Conservation (phyloP, 2,329 filamentous ascomycete species). For the Teratosphaeria gauchensis region DNA sequence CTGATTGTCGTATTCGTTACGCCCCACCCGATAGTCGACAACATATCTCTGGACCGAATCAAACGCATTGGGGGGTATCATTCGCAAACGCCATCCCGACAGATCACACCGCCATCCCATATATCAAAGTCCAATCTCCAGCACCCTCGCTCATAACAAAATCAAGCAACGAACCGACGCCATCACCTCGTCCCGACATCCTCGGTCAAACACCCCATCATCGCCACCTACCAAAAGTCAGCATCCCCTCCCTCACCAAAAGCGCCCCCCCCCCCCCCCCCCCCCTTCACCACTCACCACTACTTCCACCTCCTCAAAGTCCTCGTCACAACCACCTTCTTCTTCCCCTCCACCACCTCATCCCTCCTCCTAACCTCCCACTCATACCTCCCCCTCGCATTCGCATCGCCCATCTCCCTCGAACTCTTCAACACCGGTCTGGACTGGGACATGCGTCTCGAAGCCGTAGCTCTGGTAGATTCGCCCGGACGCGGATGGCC, state of each 20-base stretch:
- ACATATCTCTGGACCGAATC: neutral
- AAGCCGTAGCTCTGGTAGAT: neutral
- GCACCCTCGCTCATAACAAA: neutral
- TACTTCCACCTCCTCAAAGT: neutral
- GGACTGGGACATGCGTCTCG: neutral
- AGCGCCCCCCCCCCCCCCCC: neutral
- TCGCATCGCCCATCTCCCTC: neutral
- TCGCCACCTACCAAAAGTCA: neutral
- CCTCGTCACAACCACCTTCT: neutral
- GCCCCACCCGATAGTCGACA: neutral
- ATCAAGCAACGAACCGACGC: neutral
- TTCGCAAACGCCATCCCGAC: neutral
- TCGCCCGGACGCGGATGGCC: neutral
- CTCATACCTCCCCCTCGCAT: neutral
- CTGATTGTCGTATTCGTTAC: neutral
- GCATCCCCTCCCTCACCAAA: neutral
- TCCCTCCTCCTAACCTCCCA: neutral
- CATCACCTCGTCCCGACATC: neutral
- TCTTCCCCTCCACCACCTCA: neutral
- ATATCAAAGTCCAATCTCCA: neutral
- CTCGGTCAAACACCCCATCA: neutral
- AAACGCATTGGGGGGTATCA: neutral
- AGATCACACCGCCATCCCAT: neutral
- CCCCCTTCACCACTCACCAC: neutral
- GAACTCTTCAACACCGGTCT: neutral